Conservation (phyloP, 1,284 basidiomycete species). For the Ustilago bromivora region DNA sequence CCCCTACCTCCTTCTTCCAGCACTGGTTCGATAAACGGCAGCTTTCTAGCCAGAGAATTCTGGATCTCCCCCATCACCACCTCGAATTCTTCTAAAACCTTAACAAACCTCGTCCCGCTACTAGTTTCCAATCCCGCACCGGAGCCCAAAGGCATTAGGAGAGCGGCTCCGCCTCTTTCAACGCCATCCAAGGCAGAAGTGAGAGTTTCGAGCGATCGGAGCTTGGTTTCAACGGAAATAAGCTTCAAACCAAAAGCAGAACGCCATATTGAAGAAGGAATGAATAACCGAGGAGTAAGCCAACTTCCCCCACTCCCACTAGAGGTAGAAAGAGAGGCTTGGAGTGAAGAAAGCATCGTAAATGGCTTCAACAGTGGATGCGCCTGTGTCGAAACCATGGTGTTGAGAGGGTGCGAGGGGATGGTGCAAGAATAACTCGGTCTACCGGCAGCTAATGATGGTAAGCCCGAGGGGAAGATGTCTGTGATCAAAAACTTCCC, state of each 20-base stretch:
- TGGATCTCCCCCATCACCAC: constrained; percentile 82
- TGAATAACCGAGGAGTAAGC: constrained; percentile 85
- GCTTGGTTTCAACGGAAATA: constrained; percentile 82
- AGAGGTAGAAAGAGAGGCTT: neutral
- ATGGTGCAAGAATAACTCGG: constrained; percentile 47
- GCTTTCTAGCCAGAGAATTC: constrained; percentile 78
- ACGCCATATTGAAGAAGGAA: constrained; percentile 86
- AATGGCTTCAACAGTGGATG: constrained; percentile 49
- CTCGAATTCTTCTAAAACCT: constrained; percentile 78
- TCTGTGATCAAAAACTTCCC: constrained; percentile 38
- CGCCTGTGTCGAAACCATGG: constrained; percentile 10
- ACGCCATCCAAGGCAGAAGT: constrained; percentile 81
- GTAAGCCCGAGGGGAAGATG: constrained; percentile 57
- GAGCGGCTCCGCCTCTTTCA: constrained; percentile 62
- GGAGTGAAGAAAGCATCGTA: neutral
- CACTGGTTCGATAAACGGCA: constrained; percentile 74
- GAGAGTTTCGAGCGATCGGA: constrained; percentile 83
- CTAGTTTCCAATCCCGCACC: constrained; percentile 51
- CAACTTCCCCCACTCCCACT: constrained; percentile 77
- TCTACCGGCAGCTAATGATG: constrained; percentile 47
- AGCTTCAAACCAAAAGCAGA: constrained; percentile 82
- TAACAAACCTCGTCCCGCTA: constrained; percentile 68
- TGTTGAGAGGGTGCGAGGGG: neutral
- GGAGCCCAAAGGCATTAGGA: constrained; percentile 36
- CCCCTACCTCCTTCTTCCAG: constrained; percentile 72